Conservation (phyloP, 23 red algal genomes). For the Gracilaria domingensis region DNA sequence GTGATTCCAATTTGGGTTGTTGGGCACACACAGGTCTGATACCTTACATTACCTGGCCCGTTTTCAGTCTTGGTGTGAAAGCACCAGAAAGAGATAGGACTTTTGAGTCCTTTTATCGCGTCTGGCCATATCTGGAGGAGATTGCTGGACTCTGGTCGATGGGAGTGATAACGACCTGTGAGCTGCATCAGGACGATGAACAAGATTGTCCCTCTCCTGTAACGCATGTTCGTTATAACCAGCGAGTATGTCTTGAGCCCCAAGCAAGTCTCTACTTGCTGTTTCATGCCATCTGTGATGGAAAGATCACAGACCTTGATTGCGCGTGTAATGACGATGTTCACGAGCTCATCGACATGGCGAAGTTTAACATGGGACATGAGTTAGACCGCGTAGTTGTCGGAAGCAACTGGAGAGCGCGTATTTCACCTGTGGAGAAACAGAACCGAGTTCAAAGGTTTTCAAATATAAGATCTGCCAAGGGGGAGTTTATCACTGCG, state of each 20-base stretch:
- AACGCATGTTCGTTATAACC: not conserved
- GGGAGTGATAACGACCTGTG: constrained; percentile 47
- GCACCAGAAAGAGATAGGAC: constrained; percentile 10
- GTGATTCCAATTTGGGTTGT: constrained; percentile 37
- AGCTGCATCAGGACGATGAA: not conserved
- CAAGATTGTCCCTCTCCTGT: not conserved
- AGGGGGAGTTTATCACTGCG: not conserved
- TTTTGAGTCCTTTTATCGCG: constrained; percentile 7
- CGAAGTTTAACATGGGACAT: constrained; percentile 21
- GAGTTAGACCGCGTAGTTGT: not conserved
- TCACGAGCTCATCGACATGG: constrained; percentile 57
- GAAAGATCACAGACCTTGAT: not conserved
- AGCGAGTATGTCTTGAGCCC: constrained; percentile 15
- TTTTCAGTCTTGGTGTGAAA: constrained; percentile 47
- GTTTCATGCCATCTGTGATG: constrained; percentile 45
- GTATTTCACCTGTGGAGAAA: not conserved
- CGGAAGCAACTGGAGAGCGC: constrained; percentile 29
- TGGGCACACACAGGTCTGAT: constrained; percentile 59
- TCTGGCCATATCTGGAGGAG: constrained; percentile 62
- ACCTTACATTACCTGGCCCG: constrained; percentile 58
- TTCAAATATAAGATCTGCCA: not conserved
- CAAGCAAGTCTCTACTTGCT: constrained; percentile 28
- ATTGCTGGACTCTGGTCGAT: constrained; percentile 49
- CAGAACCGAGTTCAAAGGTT: not conserved
- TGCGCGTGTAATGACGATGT: constrained; percentile 29